Evolutionary conservation across 768 basidiomycete genomes (phyloP), one percentile per base, ranked within the genome.

Genomic region (Pisolithus microcarpus): DNA sequence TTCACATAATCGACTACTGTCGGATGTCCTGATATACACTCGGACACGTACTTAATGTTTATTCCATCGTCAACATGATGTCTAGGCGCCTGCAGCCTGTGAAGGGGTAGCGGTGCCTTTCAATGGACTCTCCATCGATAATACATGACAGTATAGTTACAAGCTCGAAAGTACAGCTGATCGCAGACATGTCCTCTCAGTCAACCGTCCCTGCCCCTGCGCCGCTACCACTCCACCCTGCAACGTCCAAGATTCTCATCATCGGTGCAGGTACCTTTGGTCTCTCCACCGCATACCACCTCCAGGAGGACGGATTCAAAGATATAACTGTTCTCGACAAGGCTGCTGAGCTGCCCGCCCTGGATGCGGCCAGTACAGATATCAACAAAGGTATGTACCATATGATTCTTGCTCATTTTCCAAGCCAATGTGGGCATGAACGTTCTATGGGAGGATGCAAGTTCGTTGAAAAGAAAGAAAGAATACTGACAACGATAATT

Each of bases 211-310:
- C 43, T 24, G 7, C 43, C 11, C 28, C 43, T 6, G 13, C 21
- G 21, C 21, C 18, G 13, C 34, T 37, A 23, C 34, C 31, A 13
- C 36, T 38, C 8, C 21, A 48, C 23, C 36, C 46, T 15, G 21
- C n/a, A 6, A 52, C 36, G 9, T 59, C 63, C 5, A 56, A 46
- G 37, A 53, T 65, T 42, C 60, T 91, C 48, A 83, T 93, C 53
- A 72, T 91, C 39, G 91, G 91, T 24, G 84, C 87, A 38, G 91
- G 91, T 5, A 83, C 83, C 56, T 94, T 94, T 63, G 93, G 93
- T 6, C 71, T 90, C 46, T 93, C 91, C 16, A 87, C 93, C 0
- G 93, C 91, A 1, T 77, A 82, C 57, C 82, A 90, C 62, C 80
- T 95, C 47, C 72, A 94, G 45, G 64, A 70, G 49, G 71, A 82